A percentile compares a stretch with the other conserved stretches of the same genome.
Conservation (phyloP, 2,329 filamentous ascomycete genomes). For the Hypoxylon rubiginosum region DNA sequence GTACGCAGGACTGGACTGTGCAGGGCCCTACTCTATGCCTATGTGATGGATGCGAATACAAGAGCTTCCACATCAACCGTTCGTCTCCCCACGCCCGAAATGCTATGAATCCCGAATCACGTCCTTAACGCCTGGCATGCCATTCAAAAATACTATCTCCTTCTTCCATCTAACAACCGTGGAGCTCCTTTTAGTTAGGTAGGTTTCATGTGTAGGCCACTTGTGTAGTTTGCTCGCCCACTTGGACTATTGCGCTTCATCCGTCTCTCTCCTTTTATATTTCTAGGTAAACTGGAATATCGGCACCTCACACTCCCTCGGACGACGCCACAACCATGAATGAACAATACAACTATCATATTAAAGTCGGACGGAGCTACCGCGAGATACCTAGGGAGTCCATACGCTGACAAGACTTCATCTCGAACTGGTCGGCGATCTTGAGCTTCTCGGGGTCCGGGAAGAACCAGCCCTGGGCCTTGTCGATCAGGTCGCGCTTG, state of each 20-base stretch:
- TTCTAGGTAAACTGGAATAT: not conserved
- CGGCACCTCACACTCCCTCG: not conserved
- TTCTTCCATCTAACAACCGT: not conserved
- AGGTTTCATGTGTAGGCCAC: not conserved
- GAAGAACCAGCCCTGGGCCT: constrained; percentile 90
- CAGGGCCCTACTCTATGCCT: not conserved
- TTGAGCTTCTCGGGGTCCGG: constrained; percentile 84
- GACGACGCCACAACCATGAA: not conserved
- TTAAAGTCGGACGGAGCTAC: constrained; percentile 34
- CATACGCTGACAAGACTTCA: constrained; percentile 67
- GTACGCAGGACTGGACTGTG: not conserved
- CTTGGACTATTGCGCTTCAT: not conserved
- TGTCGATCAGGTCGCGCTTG: constrained; percentile 77
- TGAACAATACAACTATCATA: not conserved
- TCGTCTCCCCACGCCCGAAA: constrained; percentile 3
- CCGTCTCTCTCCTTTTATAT: not conserved
- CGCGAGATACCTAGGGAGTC: constrained; percentile 57
- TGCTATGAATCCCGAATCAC: constrained; percentile 6
- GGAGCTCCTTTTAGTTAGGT: constrained; percentile 9
- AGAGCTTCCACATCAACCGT: constrained; percentile 1
- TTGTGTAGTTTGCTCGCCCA: not conserved
- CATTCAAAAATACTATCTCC: constrained; percentile 5
- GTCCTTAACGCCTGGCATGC: constrained; percentile 14
- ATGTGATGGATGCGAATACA: constrained; percentile 10
- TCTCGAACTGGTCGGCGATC: constrained; percentile 69